A percentile compares a stretch with the other conserved stretches of the same genome.
Conservation (phyloP, 495 filamentous ascomycete species). For the Chaetomium fimeti region DNA sequence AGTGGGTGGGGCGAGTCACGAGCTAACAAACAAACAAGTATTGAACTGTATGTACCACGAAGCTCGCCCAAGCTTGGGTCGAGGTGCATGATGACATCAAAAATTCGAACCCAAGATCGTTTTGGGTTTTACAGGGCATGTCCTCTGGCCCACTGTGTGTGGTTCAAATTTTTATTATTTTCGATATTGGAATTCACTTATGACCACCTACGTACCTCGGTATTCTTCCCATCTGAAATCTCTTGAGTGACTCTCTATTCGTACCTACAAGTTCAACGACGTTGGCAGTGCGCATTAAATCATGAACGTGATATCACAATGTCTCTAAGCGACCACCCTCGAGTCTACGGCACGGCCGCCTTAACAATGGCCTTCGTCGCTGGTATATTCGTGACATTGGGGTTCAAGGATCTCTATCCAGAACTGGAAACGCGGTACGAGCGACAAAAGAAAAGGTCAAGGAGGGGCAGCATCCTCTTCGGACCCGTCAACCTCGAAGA, state of each 20-base stretch:
- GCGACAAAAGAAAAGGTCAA: conserved; percentile 33
- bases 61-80: neutral
- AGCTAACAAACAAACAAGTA: no score
- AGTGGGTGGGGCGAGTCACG: no score
- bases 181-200: no score
- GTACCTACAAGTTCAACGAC: no score
- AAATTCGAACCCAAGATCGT: neutral
- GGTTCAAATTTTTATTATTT: neutral
- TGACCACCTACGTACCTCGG: no score
- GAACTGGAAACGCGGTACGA: conserved; percentile 63
- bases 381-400: conserved; percentile 68
- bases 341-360: conserved; percentile 56
- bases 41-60: no score
- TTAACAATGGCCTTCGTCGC: conserved; percentile 69
- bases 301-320: conserved; percentile 30
- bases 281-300: neutral
- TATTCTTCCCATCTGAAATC: no score
- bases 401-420: conserved; percentile 72
- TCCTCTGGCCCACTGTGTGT: neutral
- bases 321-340: conserved; percentile 56
- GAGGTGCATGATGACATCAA: conserved; percentile 28
- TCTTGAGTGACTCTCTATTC: no score
- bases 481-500: conserved; percentile 55
- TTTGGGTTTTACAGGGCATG: neutral
- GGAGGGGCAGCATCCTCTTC: conserved; percentile 41